phyloP scores from a whole-genome alignment of 1,284 basidiomycete species.

The Sporisorium reilianum region DNA sequence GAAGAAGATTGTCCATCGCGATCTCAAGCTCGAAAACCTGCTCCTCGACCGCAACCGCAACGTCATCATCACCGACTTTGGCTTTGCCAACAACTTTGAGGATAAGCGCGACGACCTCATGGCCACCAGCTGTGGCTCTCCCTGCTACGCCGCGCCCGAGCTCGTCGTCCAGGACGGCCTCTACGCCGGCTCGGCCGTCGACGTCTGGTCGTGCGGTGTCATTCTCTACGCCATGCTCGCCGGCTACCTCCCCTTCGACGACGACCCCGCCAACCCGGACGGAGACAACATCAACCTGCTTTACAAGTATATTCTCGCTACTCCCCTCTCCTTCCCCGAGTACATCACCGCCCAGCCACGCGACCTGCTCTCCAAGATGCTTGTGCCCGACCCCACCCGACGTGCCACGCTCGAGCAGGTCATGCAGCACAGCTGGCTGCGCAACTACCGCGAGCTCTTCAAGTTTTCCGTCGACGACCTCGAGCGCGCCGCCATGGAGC shows the following conservation, averaged over 20 bases:
- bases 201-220: slow-evolving; percentile 99
- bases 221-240: slow-evolving; percentile 99
- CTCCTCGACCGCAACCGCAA: slow-evolving; percentile 96
- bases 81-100: slow-evolving; percentile 97
- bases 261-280: slow-evolving; percentile 97
- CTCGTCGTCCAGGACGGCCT: slow-evolving; percentile 98
- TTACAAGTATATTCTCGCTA: slow-evolving; percentile 93
- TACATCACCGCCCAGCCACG: slow-evolving; percentile 67
- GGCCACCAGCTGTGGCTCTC: slow-evolving; percentile 97
- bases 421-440: slow-evolving; percentile 68
- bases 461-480: slow-evolving; percentile 67
- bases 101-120: slow-evolving; percentile 85
- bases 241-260: slow-evolving; percentile 99
- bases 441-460: slow-evolving; percentile 68
- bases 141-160: slow-evolving; percentile 98
- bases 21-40: slow-evolving; percentile 98
- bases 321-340: slow-evolving; percentile 68
- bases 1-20: slow-evolving; percentile 98
- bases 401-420: slow-evolving; percentile 64
- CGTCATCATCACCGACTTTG: slow-evolving; percentile 99
- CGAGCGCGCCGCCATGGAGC: slow-evolving; percentile 67
- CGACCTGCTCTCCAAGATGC: slow-evolving; percentile 65
- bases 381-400: slow-evolving; percentile 65
- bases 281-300: slow-evolving; percentile 99
- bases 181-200: slow-evolving; percentile 97